phyloP scores from a whole-genome alignment of 2,329 filamentous ascomycete species.

The Coniochaeta ligniaria region DNA sequence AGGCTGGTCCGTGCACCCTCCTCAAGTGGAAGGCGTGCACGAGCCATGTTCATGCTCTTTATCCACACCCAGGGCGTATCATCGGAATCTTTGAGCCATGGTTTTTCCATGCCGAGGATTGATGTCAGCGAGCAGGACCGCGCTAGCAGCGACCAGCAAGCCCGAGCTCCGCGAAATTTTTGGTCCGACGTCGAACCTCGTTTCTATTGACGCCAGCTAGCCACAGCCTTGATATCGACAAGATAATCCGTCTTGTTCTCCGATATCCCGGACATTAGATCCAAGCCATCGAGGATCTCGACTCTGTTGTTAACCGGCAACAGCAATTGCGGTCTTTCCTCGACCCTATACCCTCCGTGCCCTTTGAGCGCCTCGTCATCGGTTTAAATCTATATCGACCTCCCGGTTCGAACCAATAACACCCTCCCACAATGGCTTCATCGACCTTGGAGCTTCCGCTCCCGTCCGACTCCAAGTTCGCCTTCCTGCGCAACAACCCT shows the following conservation, averaged over 20 bases:
- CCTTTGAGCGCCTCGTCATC: not conserved
- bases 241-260: not conserved
- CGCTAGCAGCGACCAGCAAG: not conserved
- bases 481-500: conserved; percentile 68
- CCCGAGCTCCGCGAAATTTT: conserved; percentile 1
- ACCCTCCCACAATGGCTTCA: not conserved
- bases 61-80: too few species aligned
- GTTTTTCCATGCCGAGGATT: not conserved
- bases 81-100: not conserved
- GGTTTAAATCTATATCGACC: not conserved
- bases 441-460: not conserved
- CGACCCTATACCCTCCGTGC: not conserved
- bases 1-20: not conserved
- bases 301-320: not conserved
- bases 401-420: not conserved
- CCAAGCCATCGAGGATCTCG: not conserved
- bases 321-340: not conserved
- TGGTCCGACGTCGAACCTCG: not conserved
- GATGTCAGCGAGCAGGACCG: conserved; percentile 1
- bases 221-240: not conserved
- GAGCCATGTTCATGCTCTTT: not conserved
- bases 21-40: not conserved
- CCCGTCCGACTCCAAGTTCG: conserved; percentile 37
- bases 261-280: not conserved
- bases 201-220: not conserved